Evolutionary conservation across 2,329 filamentous ascomycete genomes (phyloP).

Genomic region (Venturia aucupariae): DNA sequence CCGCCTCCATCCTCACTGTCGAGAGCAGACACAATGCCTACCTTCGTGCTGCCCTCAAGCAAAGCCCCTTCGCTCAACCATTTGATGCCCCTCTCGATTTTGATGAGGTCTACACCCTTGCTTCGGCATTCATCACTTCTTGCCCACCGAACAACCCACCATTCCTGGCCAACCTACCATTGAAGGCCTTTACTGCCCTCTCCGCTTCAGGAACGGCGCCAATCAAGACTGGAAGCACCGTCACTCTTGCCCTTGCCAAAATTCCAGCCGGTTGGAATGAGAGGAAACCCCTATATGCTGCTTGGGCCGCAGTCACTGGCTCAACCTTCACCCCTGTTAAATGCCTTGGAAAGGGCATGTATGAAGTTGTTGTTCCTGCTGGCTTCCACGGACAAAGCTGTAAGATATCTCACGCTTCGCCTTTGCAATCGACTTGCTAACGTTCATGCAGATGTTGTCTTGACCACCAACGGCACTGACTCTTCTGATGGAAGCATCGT

Average conservation of each 20-base stretch:
- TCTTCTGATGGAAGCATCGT: slow-evolving; percentile 31
- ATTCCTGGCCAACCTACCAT: slow-evolving; percentile 36
- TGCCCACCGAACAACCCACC: slow-evolving; percentile 46
- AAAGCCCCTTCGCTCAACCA: slow-evolving; percentile 48
- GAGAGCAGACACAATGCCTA: slow-evolving; percentile 55
- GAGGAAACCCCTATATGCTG: slow-evolving; percentile 24
- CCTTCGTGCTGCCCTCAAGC: slow-evolving; percentile 41
- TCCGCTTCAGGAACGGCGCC: slow-evolving; percentile 13
- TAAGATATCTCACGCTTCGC: neutral
- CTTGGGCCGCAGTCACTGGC: slow-evolving; percentile 32
- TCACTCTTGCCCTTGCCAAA: slow-evolving; percentile 21
- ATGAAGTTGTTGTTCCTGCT: slow-evolving; percentile 23
- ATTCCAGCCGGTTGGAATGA: slow-evolving; percentile 15
- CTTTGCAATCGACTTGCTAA: neutral
- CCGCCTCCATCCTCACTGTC: slow-evolving; percentile 55
- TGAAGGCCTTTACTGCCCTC: slow-evolving; percentile 51
- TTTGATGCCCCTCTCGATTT: slow-evolving; percentile 52
- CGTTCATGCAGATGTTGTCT: slow-evolving; percentile 25
- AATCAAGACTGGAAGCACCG: slow-evolving; percentile 17
- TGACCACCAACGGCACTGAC: slow-evolving; percentile 30
- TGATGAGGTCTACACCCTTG: slow-evolving; percentile 56
- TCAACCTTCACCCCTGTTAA: slow-evolving; percentile 25
- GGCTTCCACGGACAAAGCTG: slow-evolving; percentile 30
- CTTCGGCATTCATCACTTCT: slow-evolving; percentile 49
- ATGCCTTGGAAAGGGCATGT: slow-evolving; percentile 19